Base-by-base conservation (phyloP, 2,329 filamentous ascomycete species). In the Neofusicoccum ribis region DNA sequence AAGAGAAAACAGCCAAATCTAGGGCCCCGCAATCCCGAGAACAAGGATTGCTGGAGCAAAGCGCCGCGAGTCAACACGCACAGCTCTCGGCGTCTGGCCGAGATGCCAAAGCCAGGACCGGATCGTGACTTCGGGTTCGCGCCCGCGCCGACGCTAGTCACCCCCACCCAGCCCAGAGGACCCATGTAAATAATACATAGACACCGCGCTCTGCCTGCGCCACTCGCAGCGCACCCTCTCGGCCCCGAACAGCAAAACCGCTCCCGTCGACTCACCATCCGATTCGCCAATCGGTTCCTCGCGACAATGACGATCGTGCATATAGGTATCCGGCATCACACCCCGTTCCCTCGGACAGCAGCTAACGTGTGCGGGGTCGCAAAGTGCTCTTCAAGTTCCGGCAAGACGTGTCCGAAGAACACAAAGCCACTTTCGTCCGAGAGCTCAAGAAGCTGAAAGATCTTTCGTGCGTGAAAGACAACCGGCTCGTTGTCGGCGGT, bases 401-500 rank as follows among this genome's bases (percentile, higher is more conserved):
- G 3, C 63, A 65, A 4, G 49, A 44, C 5, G 63, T 83, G 11
- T 71, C 77, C 1, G 65, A 75, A 7, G 74, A 77, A 9, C 80
- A 84, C 65, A 81, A 80, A 59, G 71, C 78, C 2, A 78, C 71
- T 0, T 86, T 86, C 49, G 75, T 82, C 31, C 68, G 67, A 0
- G 80, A 85, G 65, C 74, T 86, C 5, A 84, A 81, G 66, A 79
- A 78, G 0, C 76, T 86, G n/a, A 84, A 83, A 49, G 63, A 70
- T 2, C 73, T 86, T 3, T 67, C 82, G 0, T 84, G 80, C 46
- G 83, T 86, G 23, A 79, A 83, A 56, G 70, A 80, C 12, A 76
- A 80, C n/a, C 78, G 79, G 1, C 77, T 86, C 0, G 70, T 83
- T 0, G 84, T 86, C 4, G 84, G 84, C 0, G 82, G 84, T 0